Percentiles rank a stretch among this genome's conserved stretches.
Conservation (phyloP, 768 basidiomycete genomes). For the Mycena rebaudengoi region DNA sequence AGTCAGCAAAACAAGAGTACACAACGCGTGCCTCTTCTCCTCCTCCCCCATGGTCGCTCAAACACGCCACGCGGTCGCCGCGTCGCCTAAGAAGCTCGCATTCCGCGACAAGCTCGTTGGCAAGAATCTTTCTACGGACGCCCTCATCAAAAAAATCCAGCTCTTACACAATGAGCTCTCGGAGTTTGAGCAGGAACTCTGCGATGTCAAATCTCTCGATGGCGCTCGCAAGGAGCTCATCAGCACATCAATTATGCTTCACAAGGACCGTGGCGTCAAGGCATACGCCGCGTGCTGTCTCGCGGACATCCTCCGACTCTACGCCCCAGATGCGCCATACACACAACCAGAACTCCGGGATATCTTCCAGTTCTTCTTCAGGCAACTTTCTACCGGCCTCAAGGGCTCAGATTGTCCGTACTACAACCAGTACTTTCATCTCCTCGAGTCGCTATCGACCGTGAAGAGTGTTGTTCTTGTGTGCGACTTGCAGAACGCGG, state of each 20-base stretch:
- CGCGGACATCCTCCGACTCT: constrained; percentile 91
- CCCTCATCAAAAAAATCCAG: constrained; percentile 87
- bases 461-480: constrained; percentile 96
- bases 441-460: constrained; percentile 92
- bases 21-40: constrained; percentile 49
- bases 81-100: constrained; percentile 66
- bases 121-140: constrained; percentile 82
- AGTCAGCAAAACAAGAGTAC: constrained; percentile 50
- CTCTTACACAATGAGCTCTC: constrained; percentile 79
- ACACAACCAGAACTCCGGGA: constrained; percentile 88
- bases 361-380: constrained; percentile 96
- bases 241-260: constrained; percentile 80
- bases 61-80: constrained; percentile 65
- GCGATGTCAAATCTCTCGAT: constrained; percentile 78
- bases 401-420: constrained; percentile 83
- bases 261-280: constrained; percentile 96
- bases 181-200: constrained; percentile 85
- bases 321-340: constrained; percentile 97
- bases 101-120: constrained; percentile 87
- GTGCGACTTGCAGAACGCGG: constrained; percentile 88
- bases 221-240: constrained; percentile 83
- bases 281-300: constrained; percentile 95
- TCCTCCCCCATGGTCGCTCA: constrained; percentile 72
- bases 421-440: constrained; percentile 92
- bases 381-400: constrained; percentile 80